Conservation (phyloP, 2,329 filamentous ascomycete species). For the Xylariaceae sp. region DNA sequence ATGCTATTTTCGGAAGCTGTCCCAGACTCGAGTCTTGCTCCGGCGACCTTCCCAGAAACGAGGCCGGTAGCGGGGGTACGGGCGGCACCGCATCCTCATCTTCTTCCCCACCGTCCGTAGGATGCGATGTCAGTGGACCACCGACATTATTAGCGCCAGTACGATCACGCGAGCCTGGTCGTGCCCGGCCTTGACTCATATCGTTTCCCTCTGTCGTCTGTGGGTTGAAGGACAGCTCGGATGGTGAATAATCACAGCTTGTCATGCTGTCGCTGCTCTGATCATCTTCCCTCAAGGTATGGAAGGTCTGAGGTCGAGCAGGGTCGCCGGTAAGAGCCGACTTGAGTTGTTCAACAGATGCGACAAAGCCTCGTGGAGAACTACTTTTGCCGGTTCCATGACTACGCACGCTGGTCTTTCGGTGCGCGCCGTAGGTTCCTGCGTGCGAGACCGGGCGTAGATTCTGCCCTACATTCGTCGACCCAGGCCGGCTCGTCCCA, state of each 20-base stretch:
- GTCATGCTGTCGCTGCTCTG: conserved; percentile 63
- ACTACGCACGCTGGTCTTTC: conserved; percentile 51
- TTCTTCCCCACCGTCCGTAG: conserved; percentile 26
- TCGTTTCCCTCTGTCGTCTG: conserved; percentile 25
- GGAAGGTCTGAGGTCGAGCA: conserved; percentile 35
- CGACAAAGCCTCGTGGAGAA: conserved; percentile 46
- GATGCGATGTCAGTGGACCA: conserved; percentile 27
- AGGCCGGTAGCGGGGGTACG: conserved; percentile 48
- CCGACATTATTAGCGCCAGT: conserved; percentile 24
- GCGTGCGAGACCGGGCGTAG: conserved; percentile 43
- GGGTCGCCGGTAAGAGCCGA: conserved; percentile 52
- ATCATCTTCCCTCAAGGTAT: conserved; percentile 36
- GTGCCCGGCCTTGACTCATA: conserved; percentile 4
- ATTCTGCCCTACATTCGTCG: conserved; percentile 47
- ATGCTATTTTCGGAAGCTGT: conserved; percentile 25
- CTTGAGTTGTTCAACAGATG: conserved; percentile 60
- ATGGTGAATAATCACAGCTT: conserved; percentile 63
- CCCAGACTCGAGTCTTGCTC: conserved; percentile 19
- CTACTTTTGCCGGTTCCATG: conserved; percentile 39
- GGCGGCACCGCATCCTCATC: conserved; percentile 44
- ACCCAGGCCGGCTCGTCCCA: conserved; percentile 35
- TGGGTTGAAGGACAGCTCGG: conserved; percentile 59
- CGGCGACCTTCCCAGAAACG: conserved; percentile 22
- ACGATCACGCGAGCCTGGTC: conserved; percentile 28
- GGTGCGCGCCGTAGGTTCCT: conserved; percentile 33